Conservation (phyloP, 2,329 filamentous ascomycete genomes). For the Fonsecaea erecta region DNA sequence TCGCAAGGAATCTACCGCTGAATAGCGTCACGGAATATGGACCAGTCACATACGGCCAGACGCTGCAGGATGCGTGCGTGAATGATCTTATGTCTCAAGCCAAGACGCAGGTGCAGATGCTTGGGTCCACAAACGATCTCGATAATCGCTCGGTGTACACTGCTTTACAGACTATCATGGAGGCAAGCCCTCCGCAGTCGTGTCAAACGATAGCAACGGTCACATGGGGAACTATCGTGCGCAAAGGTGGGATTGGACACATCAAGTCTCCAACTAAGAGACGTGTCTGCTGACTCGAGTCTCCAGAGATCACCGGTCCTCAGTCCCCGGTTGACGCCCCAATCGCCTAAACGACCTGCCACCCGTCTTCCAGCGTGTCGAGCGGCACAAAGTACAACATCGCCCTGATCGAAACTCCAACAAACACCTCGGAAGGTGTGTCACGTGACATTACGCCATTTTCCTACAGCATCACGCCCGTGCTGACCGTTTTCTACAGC, state of each 20-base stretch:
- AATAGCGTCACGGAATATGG: conserved; percentile 20
- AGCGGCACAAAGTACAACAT: conserved; percentile 22
- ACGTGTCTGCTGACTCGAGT: neutral
- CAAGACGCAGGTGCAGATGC: conserved; percentile 10
- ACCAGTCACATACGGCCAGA: conserved; percentile 22
- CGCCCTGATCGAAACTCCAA: conserved; percentile 25
- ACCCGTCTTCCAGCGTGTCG: conserved; percentile 19
- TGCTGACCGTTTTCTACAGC: conserved; percentile 26
- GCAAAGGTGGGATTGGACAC: conserved; percentile 26
- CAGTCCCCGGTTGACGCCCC: conserved; percentile 3
- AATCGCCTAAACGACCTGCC: conserved; percentile 19
- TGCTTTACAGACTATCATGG: conserved; percentile 17
- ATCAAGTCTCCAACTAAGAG: no score
- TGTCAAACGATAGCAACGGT: conserved; percentile 21
- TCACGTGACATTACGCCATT: conserved; percentile 27
- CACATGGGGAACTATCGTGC: conserved; percentile 26
- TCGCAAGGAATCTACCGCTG: conserved; percentile 23
- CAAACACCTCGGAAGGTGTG: conserved; percentile 21
- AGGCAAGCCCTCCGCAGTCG: conserved; percentile 20
- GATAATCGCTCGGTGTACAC: conserved; percentile 8
- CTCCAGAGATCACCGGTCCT: conserved; percentile 23
- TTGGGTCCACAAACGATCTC: neutral
- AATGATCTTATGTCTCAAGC: conserved; percentile 24
- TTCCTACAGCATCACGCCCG: conserved; percentile 27
- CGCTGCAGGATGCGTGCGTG: conserved; percentile 20